Evolutionary conservation across 2,329 filamentous ascomycete genomes (phyloP), one percentile per base, ranked within the genome.

Genomic region (Sordariomycetes sp.): DNA sequence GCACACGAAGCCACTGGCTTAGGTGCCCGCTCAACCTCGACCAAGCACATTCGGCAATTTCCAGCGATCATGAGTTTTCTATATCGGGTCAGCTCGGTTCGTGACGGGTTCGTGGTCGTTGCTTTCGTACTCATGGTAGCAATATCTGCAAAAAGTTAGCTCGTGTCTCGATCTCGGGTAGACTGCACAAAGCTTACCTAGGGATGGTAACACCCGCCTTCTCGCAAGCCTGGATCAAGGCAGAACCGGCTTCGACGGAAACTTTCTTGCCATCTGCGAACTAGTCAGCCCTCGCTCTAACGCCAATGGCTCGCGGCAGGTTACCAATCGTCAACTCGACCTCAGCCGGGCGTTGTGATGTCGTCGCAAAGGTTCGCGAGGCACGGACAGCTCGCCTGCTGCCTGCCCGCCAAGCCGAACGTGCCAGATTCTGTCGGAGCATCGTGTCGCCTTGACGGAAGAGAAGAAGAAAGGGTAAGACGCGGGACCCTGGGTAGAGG

Each of bases 31-130:
- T 96, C 92, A 47, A 98, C 92, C 70, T 98, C 92, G 55, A 98
- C 92, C 55, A 98, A 69, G 66, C 92, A 98, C 92, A 98, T 98
- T 69, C 92, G 87, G 64, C 92, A 98, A 67, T 96, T 98, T 64
- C 92, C 92, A 54, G 92, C 92, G 72, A 98, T 94, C 82, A 94
- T 87, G 49, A 98, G 75, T 68, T 98, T 96, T 60, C 85, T 90
- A 45, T 36, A 48, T 48, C 37, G 49, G 35, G 38, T 46, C 36
- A 36, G 36, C 41, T 44, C 50, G 48, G 48, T 46, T 47, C 21
- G 30, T 9, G 15, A 31, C 7, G 26, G n/a, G 6, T 15, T 23
- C 11, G 19, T 20, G 11, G 11, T 3, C 4, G n/a, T n/a, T n/a
- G n/a, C n/a, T 15, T 49, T 68, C 77, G 66, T 77, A 86, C 83